phyloP scores from a whole-genome alignment of 1,139 yeast species.

The Nakaseomyces nivariensis region DNA sequence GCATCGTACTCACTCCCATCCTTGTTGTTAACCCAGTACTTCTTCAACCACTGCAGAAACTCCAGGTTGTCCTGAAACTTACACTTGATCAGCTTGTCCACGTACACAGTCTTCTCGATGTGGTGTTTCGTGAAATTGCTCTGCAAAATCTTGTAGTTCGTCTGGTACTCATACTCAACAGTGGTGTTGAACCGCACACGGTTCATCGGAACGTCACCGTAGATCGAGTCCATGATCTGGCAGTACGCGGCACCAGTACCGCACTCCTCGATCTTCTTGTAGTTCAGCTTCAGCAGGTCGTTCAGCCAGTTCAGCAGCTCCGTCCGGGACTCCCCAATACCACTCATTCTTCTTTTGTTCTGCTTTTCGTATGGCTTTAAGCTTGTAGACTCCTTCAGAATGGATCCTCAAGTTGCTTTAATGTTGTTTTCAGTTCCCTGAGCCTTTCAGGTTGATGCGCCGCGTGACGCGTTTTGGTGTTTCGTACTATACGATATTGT shows the following conservation, averaged over 20 bases:
- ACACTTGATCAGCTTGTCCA: conserved; percentile 75
- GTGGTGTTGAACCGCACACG: conserved; percentile 63
- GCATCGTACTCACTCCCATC: conserved; percentile 69
- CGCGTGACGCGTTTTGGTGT: neutral
- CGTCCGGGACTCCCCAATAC: conserved; percentile 67
- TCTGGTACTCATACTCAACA: conserved; percentile 66
- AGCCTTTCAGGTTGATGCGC: no score
- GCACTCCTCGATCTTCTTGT: conserved; percentile 80
- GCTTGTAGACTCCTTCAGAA: neutral
- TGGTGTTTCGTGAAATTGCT: conserved; percentile 59
- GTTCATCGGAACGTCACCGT: conserved; percentile 68
- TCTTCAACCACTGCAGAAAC: conserved; percentile 84
- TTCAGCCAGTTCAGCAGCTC: conserved; percentile 85
- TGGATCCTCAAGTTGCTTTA: neutral
- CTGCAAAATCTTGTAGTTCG: conserved; percentile 80
- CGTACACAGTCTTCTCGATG: conserved; percentile 69
- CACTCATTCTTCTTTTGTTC: conserved; percentile 15
- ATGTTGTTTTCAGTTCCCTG: neutral
- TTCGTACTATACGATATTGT: neutral
- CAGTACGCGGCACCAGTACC: conserved; percentile 96
- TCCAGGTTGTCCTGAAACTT: conserved; percentile 89
- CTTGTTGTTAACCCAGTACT: conserved; percentile 68
- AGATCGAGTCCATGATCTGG: conserved; percentile 79
- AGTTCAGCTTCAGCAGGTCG: conserved; percentile 50
- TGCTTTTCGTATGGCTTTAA: neutral